phyloP scores from a whole-genome alignment of 2,329 filamentous ascomycete genomes.

The Epichloe festucae region DNA sequence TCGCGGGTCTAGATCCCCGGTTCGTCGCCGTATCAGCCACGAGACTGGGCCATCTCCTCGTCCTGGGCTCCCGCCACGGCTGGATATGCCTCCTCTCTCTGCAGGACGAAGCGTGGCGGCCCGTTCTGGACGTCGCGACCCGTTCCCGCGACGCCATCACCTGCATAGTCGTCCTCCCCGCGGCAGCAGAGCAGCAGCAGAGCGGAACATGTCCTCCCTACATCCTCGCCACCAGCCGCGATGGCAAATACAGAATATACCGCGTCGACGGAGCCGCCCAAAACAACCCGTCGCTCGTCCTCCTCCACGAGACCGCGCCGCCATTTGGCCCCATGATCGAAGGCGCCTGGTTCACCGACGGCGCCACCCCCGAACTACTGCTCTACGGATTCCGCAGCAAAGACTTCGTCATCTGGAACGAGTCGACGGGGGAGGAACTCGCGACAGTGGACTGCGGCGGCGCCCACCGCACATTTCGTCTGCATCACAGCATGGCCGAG shows the following conservation, averaged over 20 bases:
- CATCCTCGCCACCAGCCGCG: constrained; percentile 61
- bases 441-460: constrained; percentile 71
- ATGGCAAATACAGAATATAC: constrained; percentile 63
- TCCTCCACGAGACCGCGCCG: constrained; percentile 55
- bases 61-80: constrained; percentile 43
- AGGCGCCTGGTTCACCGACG: constrained; percentile 45
- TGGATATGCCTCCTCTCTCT: constrained; percentile 25
- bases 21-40: constrained; percentile 37
- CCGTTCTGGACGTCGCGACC: constrained; percentile 23
- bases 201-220: constrained; percentile 16
- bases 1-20: constrained; percentile 30
- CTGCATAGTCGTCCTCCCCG: constrained; percentile 39
- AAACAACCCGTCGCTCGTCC: constrained; percentile 19
- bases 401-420: constrained; percentile 72
- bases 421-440: constrained; percentile 52
- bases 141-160: constrained; percentile 54
- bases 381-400: constrained; percentile 73
- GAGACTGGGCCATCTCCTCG: constrained; percentile 26
- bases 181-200: constrained; percentile 7
- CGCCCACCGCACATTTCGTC: constrained; percentile 64
- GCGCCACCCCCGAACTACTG: constrained; percentile 40
- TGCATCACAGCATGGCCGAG: constrained; percentile 19
- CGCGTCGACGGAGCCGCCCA: constrained; percentile 19
- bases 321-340: constrained; percentile 69
- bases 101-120: constrained; percentile 14